Base-by-base conservation (phyloP, 371 early-diverging fungal genomes). In the Apophysomyces ossiformis region DNA sequence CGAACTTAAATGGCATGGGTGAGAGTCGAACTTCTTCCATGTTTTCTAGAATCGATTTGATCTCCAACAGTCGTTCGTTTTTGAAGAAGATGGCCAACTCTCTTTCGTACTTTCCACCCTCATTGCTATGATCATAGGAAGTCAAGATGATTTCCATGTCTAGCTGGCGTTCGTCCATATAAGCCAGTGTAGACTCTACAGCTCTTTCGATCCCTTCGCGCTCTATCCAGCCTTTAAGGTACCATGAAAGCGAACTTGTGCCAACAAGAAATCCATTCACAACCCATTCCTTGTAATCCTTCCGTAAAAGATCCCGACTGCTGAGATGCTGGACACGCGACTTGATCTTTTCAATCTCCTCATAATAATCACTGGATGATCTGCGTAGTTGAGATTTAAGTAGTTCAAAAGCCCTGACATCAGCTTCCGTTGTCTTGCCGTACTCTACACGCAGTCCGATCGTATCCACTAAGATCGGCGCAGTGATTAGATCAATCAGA, bases 221-320 rank as follows among this genome's bases (percentile, higher is more conserved):
- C 0, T 76, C 73, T 1, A 73, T 63, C 85, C 89, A 89, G 18
- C 76, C 84, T 16, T 67, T 47, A n/a, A 92, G 69, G 39, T 79
- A 61, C 78, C 89, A 90, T 11, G 79, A 64, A 1, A 92, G 82
- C 50, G 87, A 84, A 47, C 85, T 83, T 50, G 92, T 90, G 4
- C 93, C 93, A 41, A 89, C 72, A 26, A 73, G 76, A 66, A 72
- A 72, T 3, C 75, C 73, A 35, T 74, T 66, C 4, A 72, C 73
- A 4, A 73, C 63, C 73, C 82, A 90, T 66, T 92, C 88, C 72
- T 93, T 93, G 76, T 92, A 93, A 72, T 93, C 94, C 64, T 88
- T 88, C n/a, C 89, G 75, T 43, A 93, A 68, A 1, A 93, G 79
- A 65, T 92, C 88, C 18, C 70, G 68, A 16, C 64, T 74, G 4